A percentile compares a stretch with the other conserved stretches of the same genome.
phyloP scores from a whole-genome alignment of 805 yeast genomes.

The Candida schatavii region DNA sequence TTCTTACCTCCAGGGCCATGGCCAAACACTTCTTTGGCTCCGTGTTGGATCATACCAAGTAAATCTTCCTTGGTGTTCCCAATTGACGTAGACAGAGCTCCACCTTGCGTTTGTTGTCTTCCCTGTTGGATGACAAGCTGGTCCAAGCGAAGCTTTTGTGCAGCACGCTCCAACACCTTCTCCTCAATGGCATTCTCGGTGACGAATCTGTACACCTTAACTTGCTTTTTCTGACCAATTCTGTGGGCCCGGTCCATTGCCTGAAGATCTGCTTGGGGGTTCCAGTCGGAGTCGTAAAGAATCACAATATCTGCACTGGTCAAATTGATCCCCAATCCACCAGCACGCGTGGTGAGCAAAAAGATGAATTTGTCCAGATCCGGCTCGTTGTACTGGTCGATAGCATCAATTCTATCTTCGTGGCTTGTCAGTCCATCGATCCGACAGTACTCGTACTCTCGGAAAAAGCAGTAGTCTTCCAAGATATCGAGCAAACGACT shows the following conservation, averaged over 20 bases:
- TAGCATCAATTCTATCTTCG: conserved; percentile 88
- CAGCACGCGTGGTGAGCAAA: conserved; percentile 90
- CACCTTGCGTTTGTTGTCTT: conserved; percentile 45
- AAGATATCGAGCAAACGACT: conserved; percentile 82
- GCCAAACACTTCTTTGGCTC: conserved; percentile 87
- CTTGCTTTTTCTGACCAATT: conserved; percentile 96
- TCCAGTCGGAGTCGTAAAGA: conserved; percentile 93
- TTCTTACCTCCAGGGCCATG: conserved; percentile 3
- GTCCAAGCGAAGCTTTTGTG: conserved; percentile 87
- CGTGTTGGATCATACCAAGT: conserved; percentile 93
- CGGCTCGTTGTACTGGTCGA: conserved; percentile 86
- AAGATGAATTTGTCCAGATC: conserved; percentile 81
- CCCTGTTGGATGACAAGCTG: conserved; percentile 97
- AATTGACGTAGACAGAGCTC: conserved; percentile 32
- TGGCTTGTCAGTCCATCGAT: conserved; percentile 94
- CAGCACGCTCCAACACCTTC: conserved; percentile 92
- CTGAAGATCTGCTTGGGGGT: conserved; percentile 96
- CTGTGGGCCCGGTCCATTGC: conserved; percentile 99
- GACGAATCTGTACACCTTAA: conserved; percentile 84
- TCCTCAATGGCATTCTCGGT: conserved; percentile 97
- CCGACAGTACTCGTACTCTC: conserved; percentile 84
- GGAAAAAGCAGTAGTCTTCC: conserved; percentile 85
- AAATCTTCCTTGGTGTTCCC: conserved; percentile 80
- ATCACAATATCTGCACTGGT: conserved; percentile 91
- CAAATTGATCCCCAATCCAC: conserved; percentile 92